Evolutionary conservation across 2,329 filamentous ascomycete genomes (phyloP).

Genomic region (Aspergillus flavus): DNA sequence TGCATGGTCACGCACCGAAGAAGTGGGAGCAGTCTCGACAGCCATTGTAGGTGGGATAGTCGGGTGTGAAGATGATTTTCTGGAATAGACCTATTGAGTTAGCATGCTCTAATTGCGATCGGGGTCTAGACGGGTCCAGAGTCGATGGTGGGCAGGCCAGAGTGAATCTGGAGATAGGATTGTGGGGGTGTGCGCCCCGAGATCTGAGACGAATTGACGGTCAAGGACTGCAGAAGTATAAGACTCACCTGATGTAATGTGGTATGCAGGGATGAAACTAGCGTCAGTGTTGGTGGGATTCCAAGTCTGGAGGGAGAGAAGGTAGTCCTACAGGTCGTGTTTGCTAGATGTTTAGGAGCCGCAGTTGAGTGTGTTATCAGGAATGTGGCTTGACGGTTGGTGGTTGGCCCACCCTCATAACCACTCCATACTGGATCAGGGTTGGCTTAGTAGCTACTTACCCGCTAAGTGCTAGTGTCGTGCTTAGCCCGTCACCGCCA

Average conservation of each 20-base stretch:
- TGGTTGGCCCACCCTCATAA: constrained; percentile 13
- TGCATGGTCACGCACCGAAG: constrained; percentile 28
- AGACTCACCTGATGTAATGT: not conserved
- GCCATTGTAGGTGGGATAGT: constrained; percentile 31
- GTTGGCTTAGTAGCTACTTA: constrained; percentile 7
- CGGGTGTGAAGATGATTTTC: not conserved
- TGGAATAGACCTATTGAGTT: constrained; percentile 7
- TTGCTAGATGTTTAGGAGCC: constrained; percentile 17
- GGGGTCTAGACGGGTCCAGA: constrained; percentile 7
- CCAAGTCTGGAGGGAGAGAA: constrained; percentile 6
- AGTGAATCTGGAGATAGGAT: constrained; percentile 3
- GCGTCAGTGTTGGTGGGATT: not conserved
- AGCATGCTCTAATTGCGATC: constrained; percentile 16
- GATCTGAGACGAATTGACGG: constrained; percentile 12
- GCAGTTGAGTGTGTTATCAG: constrained; percentile 19
- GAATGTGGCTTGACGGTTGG: constrained; percentile 16
- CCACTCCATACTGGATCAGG: constrained; percentile 16
- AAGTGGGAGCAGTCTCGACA: constrained; percentile 30
- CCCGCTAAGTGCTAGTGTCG: constrained; percentile 1
- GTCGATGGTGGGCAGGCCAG: not conserved
- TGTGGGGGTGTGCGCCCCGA: constrained; percentile 9
- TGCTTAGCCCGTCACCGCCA: constrained; percentile 12
- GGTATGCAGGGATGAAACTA: constrained; percentile 5
- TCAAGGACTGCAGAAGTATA: not conserved
- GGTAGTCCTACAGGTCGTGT: constrained; percentile 6